These are phyloP conservation scores for Ophiostoma tasmaniense DNA, from an alignment of 2,329 filamentous ascomycete genomes.

Conservation along the genomic window DNA sequence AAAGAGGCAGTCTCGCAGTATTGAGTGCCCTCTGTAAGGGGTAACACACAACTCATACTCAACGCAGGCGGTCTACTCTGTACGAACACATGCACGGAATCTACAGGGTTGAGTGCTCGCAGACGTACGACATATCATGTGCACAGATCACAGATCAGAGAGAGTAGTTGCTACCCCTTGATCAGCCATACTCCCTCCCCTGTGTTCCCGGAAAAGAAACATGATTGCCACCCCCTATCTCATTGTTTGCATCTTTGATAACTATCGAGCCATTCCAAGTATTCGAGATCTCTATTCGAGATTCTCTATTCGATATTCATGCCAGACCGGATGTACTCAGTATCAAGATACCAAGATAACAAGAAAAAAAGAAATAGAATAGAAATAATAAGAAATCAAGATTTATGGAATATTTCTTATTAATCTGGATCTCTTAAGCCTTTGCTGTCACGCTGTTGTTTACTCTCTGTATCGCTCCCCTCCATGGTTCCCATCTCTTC, in stretches of 20 bases:
- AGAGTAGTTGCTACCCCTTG: background rate
- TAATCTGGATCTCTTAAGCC: background rate
- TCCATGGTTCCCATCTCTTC: no score
- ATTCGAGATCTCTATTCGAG: no score
- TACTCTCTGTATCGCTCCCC: background rate
- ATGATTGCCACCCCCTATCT: slow-evolving; percentile 1
- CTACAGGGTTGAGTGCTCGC: background rate
- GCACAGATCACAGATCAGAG: background rate
- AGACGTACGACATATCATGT: background rate
- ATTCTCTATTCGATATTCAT: no score
- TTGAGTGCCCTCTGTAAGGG: background rate
- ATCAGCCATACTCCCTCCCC: background rate
- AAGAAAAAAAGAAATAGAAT: no score
- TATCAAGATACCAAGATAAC: no score
- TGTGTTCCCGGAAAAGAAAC: background rate
- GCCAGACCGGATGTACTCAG: no score
- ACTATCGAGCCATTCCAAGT: background rate
- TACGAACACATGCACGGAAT: background rate
- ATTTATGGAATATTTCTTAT: background rate
- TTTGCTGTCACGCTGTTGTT: background rate
- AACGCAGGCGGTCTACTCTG: background rate
- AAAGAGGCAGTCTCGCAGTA: background rate
- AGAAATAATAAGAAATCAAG: background rate
- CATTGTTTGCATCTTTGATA: background rate
- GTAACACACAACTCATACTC: background rate